Conservation (phyloP, 352 stramenopile species). For the Aphanomyces euteiches region DNA sequence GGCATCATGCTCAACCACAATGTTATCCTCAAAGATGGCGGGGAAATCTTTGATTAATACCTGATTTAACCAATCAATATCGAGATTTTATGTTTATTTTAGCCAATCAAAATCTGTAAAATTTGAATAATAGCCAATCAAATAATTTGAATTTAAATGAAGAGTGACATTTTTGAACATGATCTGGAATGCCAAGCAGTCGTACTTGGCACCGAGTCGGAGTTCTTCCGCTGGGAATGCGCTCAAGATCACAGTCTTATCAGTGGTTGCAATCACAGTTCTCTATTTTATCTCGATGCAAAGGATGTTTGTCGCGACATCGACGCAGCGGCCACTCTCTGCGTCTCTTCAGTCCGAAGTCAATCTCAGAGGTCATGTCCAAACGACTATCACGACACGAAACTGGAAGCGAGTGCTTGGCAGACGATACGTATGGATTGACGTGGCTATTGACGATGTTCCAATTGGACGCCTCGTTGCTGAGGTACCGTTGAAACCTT, state of each 20-base stretch:
- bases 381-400: background rate
- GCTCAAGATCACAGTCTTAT: background rate
- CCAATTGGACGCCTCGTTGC: constrained; percentile 19
- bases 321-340: background rate
- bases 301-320: constrained; percentile 11
- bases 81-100: background rate
- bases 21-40: constrained; percentile 65
- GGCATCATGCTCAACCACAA: constrained; percentile 68
- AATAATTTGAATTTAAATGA: background rate
- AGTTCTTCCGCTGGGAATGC: background rate
- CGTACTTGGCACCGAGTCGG: no score
- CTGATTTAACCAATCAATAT: background rate
- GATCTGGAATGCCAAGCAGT: constrained; percentile 6
- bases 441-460: constrained; percentile 27
- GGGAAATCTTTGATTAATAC: constrained; percentile 48
- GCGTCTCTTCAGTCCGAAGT: background rate
- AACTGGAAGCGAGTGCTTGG: constrained; percentile 18
- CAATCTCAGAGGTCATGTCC: background rate
- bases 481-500: constrained; percentile 20
- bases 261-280: constrained; percentile 5
- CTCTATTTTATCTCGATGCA: constrained; percentile 19
- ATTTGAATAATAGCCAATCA: constrained; percentile 9
- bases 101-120: background rate
- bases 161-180: background rate
- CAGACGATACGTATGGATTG: constrained; percentile 30